phyloP scores from a whole-genome alignment of 352 stramenopile genomes.

The Phytophthora tentaculata region DNA sequence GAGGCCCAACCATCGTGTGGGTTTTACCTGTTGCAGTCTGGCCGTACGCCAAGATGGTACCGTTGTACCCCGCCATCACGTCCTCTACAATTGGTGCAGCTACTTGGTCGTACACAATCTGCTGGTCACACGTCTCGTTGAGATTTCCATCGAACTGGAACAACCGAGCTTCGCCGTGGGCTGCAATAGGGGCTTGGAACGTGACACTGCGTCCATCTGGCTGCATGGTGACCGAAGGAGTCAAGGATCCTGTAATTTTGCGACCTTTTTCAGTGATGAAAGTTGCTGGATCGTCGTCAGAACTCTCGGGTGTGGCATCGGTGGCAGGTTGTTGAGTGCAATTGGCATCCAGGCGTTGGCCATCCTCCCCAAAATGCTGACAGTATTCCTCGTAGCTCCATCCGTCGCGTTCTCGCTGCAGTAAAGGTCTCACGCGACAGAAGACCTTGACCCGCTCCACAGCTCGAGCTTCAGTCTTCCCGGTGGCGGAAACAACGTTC shows the following conservation, averaged over 20 bases:
- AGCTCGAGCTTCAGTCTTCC: conserved; percentile 21
- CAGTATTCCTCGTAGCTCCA: conserved; percentile 68
- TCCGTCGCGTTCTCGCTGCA: conserved; percentile 64
- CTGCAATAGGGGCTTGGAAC: conserved; percentile 31
- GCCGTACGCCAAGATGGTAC: conserved; percentile 72
- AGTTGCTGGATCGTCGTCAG: conserved; percentile 42
- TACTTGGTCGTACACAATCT: conserved; percentile 56
- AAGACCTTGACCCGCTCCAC: conserved; percentile 76
- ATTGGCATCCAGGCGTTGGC: conserved; percentile 24
- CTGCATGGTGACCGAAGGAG: conserved; percentile 37
- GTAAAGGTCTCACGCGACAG: conserved; percentile 63
- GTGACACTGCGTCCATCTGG: conserved; percentile 38
- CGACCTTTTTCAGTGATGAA: conserved; percentile 74
- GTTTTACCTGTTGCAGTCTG: conserved; percentile 76
- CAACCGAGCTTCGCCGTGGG: conserved; percentile 37
- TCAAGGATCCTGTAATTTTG: conserved; percentile 23
- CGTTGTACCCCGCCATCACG: conserved; percentile 71
- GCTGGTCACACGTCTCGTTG: conserved; percentile 45
- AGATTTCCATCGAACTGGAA: conserved; percentile 73
- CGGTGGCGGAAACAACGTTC: conserved; percentile 11
- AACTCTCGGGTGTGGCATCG: conserved; percentile 23
- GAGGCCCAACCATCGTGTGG: conserved; percentile 68
- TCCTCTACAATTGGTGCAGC: conserved; percentile 65
- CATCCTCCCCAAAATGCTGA: conserved; percentile 40
- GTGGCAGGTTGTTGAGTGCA: conserved; percentile 20